Percentiles rank a stretch among this genome's conserved stretches.
phyloP scores from a whole-genome alignment of 768 basidiomycete genomes.

The Podaxis sp. region DNA sequence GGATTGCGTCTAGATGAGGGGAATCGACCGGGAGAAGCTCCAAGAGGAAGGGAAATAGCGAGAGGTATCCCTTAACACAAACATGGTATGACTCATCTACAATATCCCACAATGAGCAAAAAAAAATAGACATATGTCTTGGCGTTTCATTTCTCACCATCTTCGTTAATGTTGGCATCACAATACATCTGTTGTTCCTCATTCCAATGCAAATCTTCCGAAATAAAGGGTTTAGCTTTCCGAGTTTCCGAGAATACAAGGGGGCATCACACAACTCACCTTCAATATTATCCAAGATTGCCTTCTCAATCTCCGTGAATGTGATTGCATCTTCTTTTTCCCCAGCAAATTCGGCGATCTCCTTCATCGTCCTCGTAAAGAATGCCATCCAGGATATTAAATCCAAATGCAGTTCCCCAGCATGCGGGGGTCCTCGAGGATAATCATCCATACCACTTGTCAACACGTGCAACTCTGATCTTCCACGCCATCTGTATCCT shows the following conservation, averaged over 20 bases:
- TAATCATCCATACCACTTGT: conserved; percentile 98
- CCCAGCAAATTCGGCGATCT: conserved; percentile 83
- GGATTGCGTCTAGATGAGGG: conserved; percentile 75
- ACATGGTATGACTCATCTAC: conserved; percentile 90
- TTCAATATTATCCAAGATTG: conserved; percentile 82
- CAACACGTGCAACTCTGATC: conserved; percentile 82
- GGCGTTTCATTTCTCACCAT: conserved; percentile 51
- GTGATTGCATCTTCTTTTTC: conserved; percentile 82
- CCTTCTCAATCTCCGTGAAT: conserved; percentile 75
- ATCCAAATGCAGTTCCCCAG: conserved; percentile 92
- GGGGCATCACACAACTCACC: conserved; percentile 43
- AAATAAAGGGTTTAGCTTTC: background rate
- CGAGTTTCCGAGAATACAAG: background rate
- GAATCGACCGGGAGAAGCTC: conserved; percentile 77
- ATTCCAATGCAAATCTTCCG: conserved; percentile 88
- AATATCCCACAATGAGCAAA: conserved; percentile 6
- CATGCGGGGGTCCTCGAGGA: conserved; percentile 84
- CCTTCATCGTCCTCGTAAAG: conserved; percentile 91
- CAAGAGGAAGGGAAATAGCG: conserved; percentile 90
- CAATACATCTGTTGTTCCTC: conserved; percentile 92
- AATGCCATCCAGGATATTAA: conserved; percentile 96
- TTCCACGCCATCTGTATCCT: conserved; percentile 93
- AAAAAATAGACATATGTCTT: conserved; percentile 2
- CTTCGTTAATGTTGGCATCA: conserved; percentile 80
- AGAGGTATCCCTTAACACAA: conserved; percentile 91